Base-by-base conservation (phyloP, 1,284 basidiomycete species). In the Boletellus sp. region DNA sequence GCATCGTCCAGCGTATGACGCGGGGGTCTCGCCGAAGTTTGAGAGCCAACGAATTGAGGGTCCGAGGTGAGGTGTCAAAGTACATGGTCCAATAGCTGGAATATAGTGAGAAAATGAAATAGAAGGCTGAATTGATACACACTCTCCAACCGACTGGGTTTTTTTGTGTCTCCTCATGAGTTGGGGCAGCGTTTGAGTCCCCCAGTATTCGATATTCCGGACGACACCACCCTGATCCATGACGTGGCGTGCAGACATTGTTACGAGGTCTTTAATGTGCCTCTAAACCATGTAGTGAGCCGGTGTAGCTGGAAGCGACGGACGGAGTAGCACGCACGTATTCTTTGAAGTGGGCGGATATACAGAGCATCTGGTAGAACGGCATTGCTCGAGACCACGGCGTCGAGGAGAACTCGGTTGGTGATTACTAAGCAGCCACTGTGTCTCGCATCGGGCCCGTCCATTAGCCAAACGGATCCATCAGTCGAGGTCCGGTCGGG, bases 71-170 rank as follows among this genome's bases (percentile, higher is more conserved):
- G 4, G 88, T 81, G 71, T 94, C 91, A 63, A 93, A 94, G 63
- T 92, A 80, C 73, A 94, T 79, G 13, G 86, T 80, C 89, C 91
- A 94, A 67, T 93, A 93, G 60, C 91, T 94, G 58, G 23, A n/a
- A 14, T 19, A 23, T 8, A 11, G 46, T 66, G 17, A 54, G 59
- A 36, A 23, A 35, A 0, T 8, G 35, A 33, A 30, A 44, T 9
- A 36, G 23, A 22, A 19, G 3, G 30, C 7, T 5, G 39, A 23
- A 36, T 5, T 2, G 2, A 22, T 8, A 87, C 91, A 68, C 61
- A 92, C 90, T 94, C 91, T 76, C 85, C 91, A 25, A 79, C 60
- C 11, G 67, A 69, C 56, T 88, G 80, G 43, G 69, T 76, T 34
- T 76, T 72, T 50, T 82, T 80, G 48, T 89, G 83, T 49, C 83